Evolutionary conservation across 1,284 basidiomycete genomes (phyloP), one percentile per base, ranked within the genome.

Genomic region (Pseudozyma flocculosa): DNA sequence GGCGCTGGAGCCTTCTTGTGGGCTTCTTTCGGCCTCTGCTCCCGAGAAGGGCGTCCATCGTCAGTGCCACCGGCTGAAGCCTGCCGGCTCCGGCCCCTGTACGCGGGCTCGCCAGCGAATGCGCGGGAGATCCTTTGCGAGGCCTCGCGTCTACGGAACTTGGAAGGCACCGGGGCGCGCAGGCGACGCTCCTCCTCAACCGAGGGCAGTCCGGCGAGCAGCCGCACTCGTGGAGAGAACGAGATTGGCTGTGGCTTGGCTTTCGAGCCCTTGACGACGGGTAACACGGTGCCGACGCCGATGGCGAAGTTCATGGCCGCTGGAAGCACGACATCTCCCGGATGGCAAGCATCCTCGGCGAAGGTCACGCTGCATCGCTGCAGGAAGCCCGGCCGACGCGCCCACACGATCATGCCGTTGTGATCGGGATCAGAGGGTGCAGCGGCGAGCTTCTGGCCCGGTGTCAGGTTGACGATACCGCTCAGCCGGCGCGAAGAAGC

Each of bases 381-480:
- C 38, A 42, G 11, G 47, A 57, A 68, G 4, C 42, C 24, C 4
- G 56, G 52, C 19, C 64, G 37, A 8, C 48, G 39, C 2, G 61
- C 48, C 64, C 64, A 68, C 13, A 42, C 40, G 17, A 53, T 41
- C 41, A 68, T 57, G n/a, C 64, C 61, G 29, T 54, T 63, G 39
- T 48, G 47, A n/a, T 55, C 63, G 23, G 26, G 26, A 8, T 45
- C 37, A 5, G 19, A 19, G 24, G 40, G 8, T 15, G 30, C 39
- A 9, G 18, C 15, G 50, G 17, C 29, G 15, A 36, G n/a, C 40
- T 40, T 44, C 39, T 45, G 50, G 5, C 44, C 45, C 4, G 44
- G 24, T 11, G 48, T 40, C 18, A 45, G 18, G 17, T 29, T 15
- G 26, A 30, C 37, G 42, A 41, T 46, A 14, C 48, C 45, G 41